These are phyloP conservation scores for Vigna trinervia DNA, from an alignment of 306 rosid genomes.

Conservation along the genomic window DNA sequence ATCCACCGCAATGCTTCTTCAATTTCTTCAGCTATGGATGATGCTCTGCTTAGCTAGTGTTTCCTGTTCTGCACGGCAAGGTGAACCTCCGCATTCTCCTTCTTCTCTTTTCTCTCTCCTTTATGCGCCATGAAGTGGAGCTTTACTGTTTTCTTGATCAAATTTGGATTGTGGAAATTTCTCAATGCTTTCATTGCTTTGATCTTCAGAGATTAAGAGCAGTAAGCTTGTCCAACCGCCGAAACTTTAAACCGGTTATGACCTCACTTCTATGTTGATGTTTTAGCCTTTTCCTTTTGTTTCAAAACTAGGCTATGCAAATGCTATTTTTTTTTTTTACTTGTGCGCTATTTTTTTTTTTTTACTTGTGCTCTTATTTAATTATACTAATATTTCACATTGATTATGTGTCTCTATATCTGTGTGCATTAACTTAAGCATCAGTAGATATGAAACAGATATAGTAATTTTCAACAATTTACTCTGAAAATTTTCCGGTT, in stretches of 20 bases:
- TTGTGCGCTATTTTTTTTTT: neutral
- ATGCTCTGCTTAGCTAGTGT: conserved; percentile 48
- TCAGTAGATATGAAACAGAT: neutral
- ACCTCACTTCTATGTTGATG: neutral
- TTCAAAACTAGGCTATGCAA: neutral
- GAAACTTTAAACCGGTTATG: neutral
- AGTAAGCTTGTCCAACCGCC: neutral
- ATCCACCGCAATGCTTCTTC: conserved; percentile 50
- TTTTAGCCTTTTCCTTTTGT: neutral
- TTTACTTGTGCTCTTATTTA: neutral
- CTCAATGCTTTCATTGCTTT: neutral
- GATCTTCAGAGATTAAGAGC: conserved; percentile 10
- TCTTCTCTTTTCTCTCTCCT: neutral
- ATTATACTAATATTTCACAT: neutral
- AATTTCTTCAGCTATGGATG: conserved; percentile 57
- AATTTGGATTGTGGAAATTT: conserved; percentile 5
- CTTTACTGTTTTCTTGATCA: conserved; percentile 2
- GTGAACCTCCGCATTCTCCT: conserved; percentile 46
- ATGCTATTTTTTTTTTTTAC: neutral
- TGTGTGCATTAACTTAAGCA: neutral
- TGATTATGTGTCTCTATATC: neutral
- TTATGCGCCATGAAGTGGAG: neutral
- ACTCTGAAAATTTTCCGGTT: neutral
- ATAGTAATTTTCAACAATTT: neutral
- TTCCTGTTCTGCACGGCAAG: conserved; percentile 48